Base-by-base conservation (phyloP, 163 green algal species). In the Volvox carteri region DNA sequence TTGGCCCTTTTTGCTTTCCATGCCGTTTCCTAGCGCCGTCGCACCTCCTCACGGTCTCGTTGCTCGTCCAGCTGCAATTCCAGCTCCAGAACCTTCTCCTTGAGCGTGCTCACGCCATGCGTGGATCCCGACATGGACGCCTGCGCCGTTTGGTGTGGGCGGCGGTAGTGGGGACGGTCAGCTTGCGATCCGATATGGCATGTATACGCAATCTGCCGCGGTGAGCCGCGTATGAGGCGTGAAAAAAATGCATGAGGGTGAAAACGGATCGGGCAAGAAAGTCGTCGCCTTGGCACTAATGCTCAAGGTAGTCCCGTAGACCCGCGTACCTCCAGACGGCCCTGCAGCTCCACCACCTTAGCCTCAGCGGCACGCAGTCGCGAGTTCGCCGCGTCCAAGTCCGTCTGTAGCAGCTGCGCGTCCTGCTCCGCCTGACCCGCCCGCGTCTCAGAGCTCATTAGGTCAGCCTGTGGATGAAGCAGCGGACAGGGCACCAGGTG, bases 31-130 rank as follows among this genome's bases (percentile, higher is more conserved):
- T n/a, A n/a, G n/a, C n/a, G n/a, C n/a, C n/a, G n/a, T n/a, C n/a
- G n/a, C 9, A 88, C 83, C 83, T 88, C 48, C 68, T 88, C 83
- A 0, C 83, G 67, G 28, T 81, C 83, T 0, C 50, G 48, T 11
- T 58, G 48, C 72, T 88, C 87, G 23, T 87, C 70, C 33, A 79
- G 25, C 21, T 79, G 60, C 30, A 91, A 56, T 33, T 91, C 78
- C 37, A 84, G 39, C 33, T 88, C 87, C 19, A 91, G 78, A 33
- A 78, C 14, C 33, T 54, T 56, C 54, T 77, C 72, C 8, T 83
- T 67, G 44, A 88, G n/a, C 0, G 70, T 19, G 19, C 50, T 65
- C 33, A 81, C 30, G 14, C 60, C 79, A 19, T 74, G 48, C 25
- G 42, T 42, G 1, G 68, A 30, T 8, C n/a, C 78, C 0, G 44